phyloP scores from a whole-genome alignment of 2,329 filamentous ascomycete species.

The Magnaporthiopsis poae region DNA sequence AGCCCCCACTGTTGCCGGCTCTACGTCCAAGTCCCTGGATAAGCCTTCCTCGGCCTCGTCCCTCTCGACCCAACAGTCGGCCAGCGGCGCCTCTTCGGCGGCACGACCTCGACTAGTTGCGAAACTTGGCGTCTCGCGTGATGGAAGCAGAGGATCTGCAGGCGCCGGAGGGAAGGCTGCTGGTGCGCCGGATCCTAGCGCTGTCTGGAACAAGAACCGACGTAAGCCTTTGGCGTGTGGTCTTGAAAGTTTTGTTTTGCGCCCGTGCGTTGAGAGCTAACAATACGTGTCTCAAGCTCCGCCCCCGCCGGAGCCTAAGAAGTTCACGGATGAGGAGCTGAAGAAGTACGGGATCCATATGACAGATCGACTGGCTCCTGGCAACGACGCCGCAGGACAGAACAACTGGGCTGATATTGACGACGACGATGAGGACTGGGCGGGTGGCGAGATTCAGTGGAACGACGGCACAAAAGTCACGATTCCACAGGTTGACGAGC shows the following conservation, averaged over 20 bases:
- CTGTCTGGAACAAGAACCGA: conserved; percentile 83
- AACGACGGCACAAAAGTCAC: conserved; percentile 78
- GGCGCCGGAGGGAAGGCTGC: conserved; percentile 46
- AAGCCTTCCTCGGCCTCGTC: conserved; percentile 38
- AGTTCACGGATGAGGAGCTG: conserved; percentile 78
- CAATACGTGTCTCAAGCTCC: conserved; percentile 35
- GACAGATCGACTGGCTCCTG: conserved; percentile 63
- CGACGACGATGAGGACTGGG: conserved; percentile 81
- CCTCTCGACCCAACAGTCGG: conserved; percentile 33
- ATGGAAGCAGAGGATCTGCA: conserved; percentile 27
- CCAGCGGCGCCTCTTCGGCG: conserved; percentile 38
- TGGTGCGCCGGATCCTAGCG: conserved; percentile 58
- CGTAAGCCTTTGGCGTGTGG: conserved; percentile 40
- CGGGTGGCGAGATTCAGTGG: conserved; percentile 76
- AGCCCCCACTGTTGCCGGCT: conserved; percentile 30
- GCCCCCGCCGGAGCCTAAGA: conserved; percentile 62
- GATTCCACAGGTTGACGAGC: conserved; percentile 53
- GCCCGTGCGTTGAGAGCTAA: conserved; percentile 16
- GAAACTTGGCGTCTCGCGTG: conserved; percentile 56
- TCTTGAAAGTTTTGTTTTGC: not conserved
- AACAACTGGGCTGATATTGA: conserved; percentile 86
- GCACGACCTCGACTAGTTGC: conserved; percentile 62
- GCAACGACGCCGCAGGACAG: conserved; percentile 47
- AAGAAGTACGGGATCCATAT: conserved; percentile 81
- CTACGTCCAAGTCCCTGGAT: conserved; percentile 40